phyloP scores from a whole-genome alignment of 768 basidiomycete species.

The Boletus fagicola region DNA sequence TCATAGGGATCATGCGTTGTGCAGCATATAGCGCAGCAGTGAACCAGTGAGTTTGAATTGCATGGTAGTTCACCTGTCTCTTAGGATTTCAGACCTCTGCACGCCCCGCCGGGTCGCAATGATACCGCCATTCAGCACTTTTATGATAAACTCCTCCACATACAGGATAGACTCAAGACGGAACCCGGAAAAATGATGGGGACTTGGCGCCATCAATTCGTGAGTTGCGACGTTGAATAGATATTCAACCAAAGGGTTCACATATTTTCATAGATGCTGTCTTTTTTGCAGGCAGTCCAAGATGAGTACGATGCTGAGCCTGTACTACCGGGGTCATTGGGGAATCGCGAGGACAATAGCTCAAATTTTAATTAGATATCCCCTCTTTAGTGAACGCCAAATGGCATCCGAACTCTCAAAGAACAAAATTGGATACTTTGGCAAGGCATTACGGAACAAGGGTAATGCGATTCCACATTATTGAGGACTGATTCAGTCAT shows the following conservation, averaged over 20 bases:
- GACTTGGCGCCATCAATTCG: constrained; percentile 67
- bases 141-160: constrained; percentile 78
- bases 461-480: neutral
- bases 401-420: neutral
- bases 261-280: constrained; percentile 48
- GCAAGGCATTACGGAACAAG: neutral
- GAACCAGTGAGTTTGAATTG: constrained; percentile 41
- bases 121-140: constrained; percentile 78
- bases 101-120: constrained; percentile 47
- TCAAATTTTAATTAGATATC: neutral
- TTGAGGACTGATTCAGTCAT: neutral
- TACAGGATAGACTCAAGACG: constrained; percentile 76
- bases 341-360: neutral
- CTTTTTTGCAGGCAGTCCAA: constrained; percentile 58
- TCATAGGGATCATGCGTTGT: constrained; percentile 60
- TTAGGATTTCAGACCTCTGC: constrained; percentile 36
- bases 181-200: constrained; percentile 65
- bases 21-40: constrained; percentile 59
- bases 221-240: constrained; percentile 33
- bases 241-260: constrained; percentile 4
- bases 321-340: neutral
- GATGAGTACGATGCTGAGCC: constrained; percentile 44
- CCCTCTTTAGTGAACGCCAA: neutral
- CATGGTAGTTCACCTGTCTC: neutral
- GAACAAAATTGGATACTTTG: neutral